phyloP scores from a whole-genome alignment of 2,329 filamentous ascomycete species.

The Aspergillus neoniger region DNA sequence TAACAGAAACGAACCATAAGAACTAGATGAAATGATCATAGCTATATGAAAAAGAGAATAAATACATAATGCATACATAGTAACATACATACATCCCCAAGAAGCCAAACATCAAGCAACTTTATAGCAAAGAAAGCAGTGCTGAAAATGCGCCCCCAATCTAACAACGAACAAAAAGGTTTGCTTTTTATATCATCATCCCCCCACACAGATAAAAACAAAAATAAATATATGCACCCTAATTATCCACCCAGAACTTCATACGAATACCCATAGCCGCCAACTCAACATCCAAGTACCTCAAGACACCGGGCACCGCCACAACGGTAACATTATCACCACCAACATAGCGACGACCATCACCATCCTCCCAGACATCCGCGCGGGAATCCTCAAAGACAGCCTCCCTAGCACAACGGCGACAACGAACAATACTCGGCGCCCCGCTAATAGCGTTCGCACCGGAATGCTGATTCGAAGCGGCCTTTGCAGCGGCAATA shows the following conservation, averaged over 20 bases:
- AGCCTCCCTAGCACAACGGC: constrained; percentile 71
- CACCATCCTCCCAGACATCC: constrained; percentile 82
- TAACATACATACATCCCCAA: constrained; percentile 13
- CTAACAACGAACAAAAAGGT: constrained; percentile 12
- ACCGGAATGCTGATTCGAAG: constrained; percentile 29
- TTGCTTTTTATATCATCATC: constrained; percentile 3
- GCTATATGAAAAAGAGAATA: constrained; percentile 5
- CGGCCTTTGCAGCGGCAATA: constrained; percentile 34
- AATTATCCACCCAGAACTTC: constrained; percentile 76
- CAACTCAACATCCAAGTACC: constrained; percentile 91
- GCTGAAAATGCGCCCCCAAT: constrained; percentile 4
- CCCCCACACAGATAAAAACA: constrained; percentile 1
- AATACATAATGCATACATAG: constrained; percentile 9
- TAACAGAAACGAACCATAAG: neutral
- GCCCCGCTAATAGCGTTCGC: constrained; percentile 62
- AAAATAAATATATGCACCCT: constrained; percentile 6
- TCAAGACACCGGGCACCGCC: constrained; percentile 87
- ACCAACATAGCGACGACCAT: constrained; percentile 79
- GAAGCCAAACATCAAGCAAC: neutral
- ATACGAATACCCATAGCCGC: constrained; percentile 95
- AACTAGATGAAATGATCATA: constrained; percentile 1
- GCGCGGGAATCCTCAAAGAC: constrained; percentile 68
- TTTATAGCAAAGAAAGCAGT: neutral
- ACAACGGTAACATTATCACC: constrained; percentile 90
- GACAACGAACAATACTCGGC: constrained; percentile 70